These are phyloP conservation scores for Arthrobotrys conoides DNA, from an alignment of 2,329 filamentous ascomycete genomes.

Conservation along the genomic window DNA sequence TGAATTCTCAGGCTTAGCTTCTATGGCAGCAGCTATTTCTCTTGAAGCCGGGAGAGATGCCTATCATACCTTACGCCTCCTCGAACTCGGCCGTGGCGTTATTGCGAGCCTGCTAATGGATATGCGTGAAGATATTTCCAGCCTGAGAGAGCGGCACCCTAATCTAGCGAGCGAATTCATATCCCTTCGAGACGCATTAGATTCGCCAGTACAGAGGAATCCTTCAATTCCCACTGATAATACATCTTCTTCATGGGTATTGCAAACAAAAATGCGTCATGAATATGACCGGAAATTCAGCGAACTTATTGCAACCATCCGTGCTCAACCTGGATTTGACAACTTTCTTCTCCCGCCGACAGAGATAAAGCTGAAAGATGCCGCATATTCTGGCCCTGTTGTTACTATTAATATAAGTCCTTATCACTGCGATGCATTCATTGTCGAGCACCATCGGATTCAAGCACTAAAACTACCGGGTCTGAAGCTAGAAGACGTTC, in stretches of 20 bases:
- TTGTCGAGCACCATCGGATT: neutral
- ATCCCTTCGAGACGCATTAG: neutral
- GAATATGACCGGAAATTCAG: constrained; percentile 17
- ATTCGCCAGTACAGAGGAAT: neutral
- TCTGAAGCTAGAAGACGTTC: neutral
- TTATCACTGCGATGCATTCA: neutral
- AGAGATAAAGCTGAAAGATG: constrained; percentile 18
- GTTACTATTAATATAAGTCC: neutral
- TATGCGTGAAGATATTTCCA: constrained; percentile 61
- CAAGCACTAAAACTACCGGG: neutral
- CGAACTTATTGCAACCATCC: constrained; percentile 28
- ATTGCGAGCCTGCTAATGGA: constrained; percentile 62
- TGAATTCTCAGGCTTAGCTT: constrained; percentile 24
- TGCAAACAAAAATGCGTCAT: neutral
- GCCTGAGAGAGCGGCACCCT: neutral
- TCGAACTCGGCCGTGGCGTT: constrained; percentile 65
- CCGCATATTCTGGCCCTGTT: neutral
- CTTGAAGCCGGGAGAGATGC: constrained; percentile 10
- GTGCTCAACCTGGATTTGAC: constrained; percentile 17
- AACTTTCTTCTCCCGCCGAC: constrained; percentile 47
- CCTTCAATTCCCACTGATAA: neutral
- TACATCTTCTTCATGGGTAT: neutral
- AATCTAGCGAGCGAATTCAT: neutral
- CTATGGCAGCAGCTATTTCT: constrained; percentile 23
- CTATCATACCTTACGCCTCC: constrained; percentile 38